Percentiles rank a stretch among this genome's conserved stretches.
Evolutionary conservation across 345 rosid species (phyloP).

Genomic region (Aethionema arabicum): DNA sequence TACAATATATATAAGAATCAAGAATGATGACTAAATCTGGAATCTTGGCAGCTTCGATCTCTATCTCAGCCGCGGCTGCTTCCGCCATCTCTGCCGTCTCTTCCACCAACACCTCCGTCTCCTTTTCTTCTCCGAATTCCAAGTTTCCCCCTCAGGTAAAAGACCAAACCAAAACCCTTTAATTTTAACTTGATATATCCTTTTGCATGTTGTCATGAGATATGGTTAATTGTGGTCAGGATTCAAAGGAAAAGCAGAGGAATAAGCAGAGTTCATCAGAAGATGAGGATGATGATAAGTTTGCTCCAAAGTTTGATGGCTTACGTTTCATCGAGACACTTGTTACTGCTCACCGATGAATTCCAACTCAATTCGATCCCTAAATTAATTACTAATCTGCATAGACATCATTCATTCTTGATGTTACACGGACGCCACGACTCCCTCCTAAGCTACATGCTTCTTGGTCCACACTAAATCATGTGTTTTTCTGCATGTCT

Average conservation of each 20-base stretch:
- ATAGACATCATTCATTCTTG: too few species aligned
- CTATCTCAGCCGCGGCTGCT: slow-evolving; percentile 50
- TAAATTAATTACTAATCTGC: too few species aligned
- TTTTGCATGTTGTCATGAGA: too few species aligned
- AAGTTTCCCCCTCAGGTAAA: slow-evolving; percentile 49
- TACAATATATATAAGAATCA: neutral
- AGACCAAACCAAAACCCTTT: neutral
- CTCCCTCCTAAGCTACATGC: too few species aligned
- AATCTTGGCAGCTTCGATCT: slow-evolving; percentile 49
- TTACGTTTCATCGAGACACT: slow-evolving; percentile 88
- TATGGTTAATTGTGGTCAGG: slow-evolving; percentile 28
- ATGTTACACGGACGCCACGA: too few species aligned
- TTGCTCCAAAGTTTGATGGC: slow-evolving; percentile 82
- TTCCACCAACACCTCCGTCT: slow-evolving; percentile 48
- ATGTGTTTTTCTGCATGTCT: too few species aligned
- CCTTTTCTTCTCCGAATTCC: slow-evolving; percentile 43
- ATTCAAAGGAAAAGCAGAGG: slow-evolving; percentile 39
- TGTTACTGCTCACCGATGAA: slow-evolving; percentile 81
- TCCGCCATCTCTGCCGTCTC: slow-evolving; percentile 41
- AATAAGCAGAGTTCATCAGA: slow-evolving; percentile 41
- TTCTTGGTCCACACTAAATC: too few species aligned
- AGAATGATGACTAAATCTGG: slow-evolving; percentile 57
- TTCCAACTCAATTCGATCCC: neutral
- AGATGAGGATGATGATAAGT: slow-evolving; percentile 45
- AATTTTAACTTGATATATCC: neutral